Evolutionary conservation across 2,329 filamentous ascomycete species (phyloP).

Genomic region (Hymenoscyphus infarciens): DNA sequence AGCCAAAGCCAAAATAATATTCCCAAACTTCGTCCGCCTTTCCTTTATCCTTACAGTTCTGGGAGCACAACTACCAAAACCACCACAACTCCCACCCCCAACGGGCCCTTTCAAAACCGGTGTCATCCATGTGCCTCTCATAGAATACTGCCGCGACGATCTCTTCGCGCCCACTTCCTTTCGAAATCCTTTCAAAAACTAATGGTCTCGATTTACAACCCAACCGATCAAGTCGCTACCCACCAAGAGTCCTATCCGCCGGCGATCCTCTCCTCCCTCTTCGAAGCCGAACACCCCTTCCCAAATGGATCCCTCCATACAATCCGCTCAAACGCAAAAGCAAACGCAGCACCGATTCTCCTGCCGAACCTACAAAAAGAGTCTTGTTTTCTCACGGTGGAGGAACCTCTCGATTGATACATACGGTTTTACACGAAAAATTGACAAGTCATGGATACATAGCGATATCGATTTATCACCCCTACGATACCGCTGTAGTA

Average conservation of each 20-base stretch:
- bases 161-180: not conserved
- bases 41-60: not conserved
- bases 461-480: conserved; percentile 35
- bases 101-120: not conserved
- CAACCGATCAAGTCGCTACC: not conserved
- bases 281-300: not conserved
- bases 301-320: not conserved
- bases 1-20: not conserved
- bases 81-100: not conserved
- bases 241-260: not conserved
- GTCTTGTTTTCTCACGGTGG: not conserved
- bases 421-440: conserved; percentile 27
- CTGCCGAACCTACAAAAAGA: not conserved
- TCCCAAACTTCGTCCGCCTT: not conserved
- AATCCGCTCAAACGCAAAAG: not conserved
- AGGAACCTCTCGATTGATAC: not conserved
- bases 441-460: conserved; percentile 34
- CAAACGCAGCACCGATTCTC: not conserved
- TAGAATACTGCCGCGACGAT: not conserved
- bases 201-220: not conserved
- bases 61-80: not conserved
- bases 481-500: conserved; percentile 34
- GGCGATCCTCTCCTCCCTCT: not conserved
- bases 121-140: not conserved
- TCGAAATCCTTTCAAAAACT: not conserved